Percentiles rank a stretch among this genome's conserved stretches.
Evolutionary conservation across 768 basidiomycete genomes (phyloP).

Genomic region (Sporobolomyces roseus): DNA sequence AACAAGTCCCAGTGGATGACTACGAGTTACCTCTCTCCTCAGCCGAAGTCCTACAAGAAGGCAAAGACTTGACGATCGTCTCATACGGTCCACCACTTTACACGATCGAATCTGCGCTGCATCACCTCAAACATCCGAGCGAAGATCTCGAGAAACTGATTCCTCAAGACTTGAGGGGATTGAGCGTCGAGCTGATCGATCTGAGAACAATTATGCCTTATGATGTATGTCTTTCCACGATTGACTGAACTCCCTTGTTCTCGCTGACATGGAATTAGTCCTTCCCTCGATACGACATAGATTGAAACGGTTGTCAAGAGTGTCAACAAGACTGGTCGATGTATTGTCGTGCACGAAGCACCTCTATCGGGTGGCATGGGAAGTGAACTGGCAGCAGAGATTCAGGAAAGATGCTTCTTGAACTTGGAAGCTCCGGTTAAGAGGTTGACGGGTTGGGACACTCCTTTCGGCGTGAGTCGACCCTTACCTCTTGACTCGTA

Average conservation of each 20-base stretch:
- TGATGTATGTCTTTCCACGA: conserved; percentile 53
- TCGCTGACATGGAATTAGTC: background rate
- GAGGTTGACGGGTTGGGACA: conserved; percentile 86
- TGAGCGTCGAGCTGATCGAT: conserved; percentile 76
- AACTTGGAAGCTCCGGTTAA: conserved; percentile 81
- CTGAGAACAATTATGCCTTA: conserved; percentile 82
- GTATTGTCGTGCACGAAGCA: conserved; percentile 89
- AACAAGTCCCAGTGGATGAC: conserved; percentile 88
- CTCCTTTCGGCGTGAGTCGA: conserved; percentile 56
- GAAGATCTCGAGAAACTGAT: conserved; percentile 61
- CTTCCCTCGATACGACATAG: conserved; percentile 9
- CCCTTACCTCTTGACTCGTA: background rate
- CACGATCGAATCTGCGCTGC: conserved; percentile 77
- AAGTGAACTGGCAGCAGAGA: conserved; percentile 83
- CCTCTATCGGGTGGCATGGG: conserved; percentile 82
- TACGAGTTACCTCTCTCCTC: conserved; percentile 71
- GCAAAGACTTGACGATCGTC: conserved; percentile 80
- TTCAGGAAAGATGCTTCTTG: conserved; percentile 83
- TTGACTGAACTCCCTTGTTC: background rate
- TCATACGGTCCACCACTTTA: conserved; percentile 93
- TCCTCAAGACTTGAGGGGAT: conserved; percentile 53
- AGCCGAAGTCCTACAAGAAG: conserved; percentile 69
- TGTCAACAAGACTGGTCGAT: conserved; percentile 74
- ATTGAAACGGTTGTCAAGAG: conserved; percentile 73
- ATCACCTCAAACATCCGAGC: conserved; percentile 66